Evolutionary conservation across 495 filamentous ascomycete species (phyloP).

Genomic region (Tetracladium setigerum): DNA sequence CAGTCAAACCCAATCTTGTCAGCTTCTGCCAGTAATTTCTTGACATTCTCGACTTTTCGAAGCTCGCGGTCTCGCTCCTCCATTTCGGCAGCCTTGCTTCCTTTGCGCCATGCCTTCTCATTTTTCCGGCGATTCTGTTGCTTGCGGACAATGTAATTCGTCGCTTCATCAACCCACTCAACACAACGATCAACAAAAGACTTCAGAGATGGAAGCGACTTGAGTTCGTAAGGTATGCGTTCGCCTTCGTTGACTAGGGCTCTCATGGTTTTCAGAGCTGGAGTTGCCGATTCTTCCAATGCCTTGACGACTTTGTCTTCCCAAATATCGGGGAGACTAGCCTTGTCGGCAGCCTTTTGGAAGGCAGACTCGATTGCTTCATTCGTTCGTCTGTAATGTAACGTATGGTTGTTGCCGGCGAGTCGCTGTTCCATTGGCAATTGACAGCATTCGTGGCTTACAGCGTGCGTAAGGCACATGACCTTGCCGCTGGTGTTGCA

Average conservation of each 20-base stretch:
- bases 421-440: conserved; percentile 49
- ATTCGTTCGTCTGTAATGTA: conserved; percentile 70
- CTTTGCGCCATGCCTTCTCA: conserved; percentile 80
- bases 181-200: conserved; percentile 91
- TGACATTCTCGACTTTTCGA: conserved; percentile 84
- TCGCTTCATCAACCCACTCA: conserved; percentile 97
- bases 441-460: conserved; percentile 71
- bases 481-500: conserved; percentile 72
- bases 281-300: conserved; percentile 73
- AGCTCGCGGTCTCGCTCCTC: conserved; percentile 86
- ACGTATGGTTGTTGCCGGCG: conserved; percentile 53
- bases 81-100: conserved; percentile 65
- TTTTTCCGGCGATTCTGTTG: conserved; percentile 98
- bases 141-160: conserved; percentile 94
- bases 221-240: conserved; percentile 89
- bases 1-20: conserved; percentile 91
- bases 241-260: conserved; percentile 88
- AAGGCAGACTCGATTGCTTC: conserved; percentile 56
- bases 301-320: conserved; percentile 80
- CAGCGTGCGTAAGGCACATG: conserved; percentile 73
- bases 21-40: conserved; percentile 74
- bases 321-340: conserved; percentile 81
- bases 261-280: conserved; percentile 79
- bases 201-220: conserved; percentile 73
- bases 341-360: conserved; percentile 78